These are phyloP conservation scores for Decorospora gaudefroyi DNA, from an alignment of 2,329 filamentous ascomycete species.

Conservation along the genomic window DNA sequence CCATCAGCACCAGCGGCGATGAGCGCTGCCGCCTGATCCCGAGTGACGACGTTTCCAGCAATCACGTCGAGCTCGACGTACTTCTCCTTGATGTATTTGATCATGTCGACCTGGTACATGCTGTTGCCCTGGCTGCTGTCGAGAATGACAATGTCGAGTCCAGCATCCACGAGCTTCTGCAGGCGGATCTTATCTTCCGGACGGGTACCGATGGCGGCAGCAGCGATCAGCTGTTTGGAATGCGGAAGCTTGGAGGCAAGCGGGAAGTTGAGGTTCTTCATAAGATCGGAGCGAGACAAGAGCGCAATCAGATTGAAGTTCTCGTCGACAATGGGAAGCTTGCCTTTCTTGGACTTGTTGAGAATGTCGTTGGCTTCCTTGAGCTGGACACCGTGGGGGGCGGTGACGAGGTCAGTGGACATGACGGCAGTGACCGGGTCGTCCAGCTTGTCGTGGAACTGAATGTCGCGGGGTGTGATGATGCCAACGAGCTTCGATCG, in stretches of 20 bases:
- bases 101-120: conserved; percentile 98
- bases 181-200: conserved; percentile 89
- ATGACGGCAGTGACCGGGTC: conserved; percentile 86
- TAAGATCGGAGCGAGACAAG: conserved; percentile 74
- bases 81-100: conserved; percentile 90
- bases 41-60: conserved; percentile 96
- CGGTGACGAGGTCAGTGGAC: conserved; percentile 93
- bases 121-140: conserved; percentile 98
- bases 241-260: conserved; percentile 93
- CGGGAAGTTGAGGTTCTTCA: conserved; percentile 98
- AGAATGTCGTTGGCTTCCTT: conserved; percentile 91
- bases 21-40: conserved; percentile 88
- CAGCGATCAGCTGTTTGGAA: conserved; percentile 96
- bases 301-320: conserved; percentile 70
- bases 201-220: conserved; percentile 92
- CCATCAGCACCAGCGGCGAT: conserved; percentile 96
- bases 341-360: conserved; percentile 96
- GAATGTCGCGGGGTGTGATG: conserved; percentile 95
- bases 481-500: conserved; percentile 97
- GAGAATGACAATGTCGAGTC: conserved; percentile 90
- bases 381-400: conserved; percentile 78
- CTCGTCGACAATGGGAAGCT: conserved; percentile 88
- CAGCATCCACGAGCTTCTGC: conserved; percentile 86
- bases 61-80: conserved; percentile 91
- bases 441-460: conserved; percentile 80